Percentiles rank a stretch among this genome's conserved stretches.
Evolutionary conservation across 805 yeast species (phyloP).

Genomic region (Hanseniaspora valbyensis): DNA sequence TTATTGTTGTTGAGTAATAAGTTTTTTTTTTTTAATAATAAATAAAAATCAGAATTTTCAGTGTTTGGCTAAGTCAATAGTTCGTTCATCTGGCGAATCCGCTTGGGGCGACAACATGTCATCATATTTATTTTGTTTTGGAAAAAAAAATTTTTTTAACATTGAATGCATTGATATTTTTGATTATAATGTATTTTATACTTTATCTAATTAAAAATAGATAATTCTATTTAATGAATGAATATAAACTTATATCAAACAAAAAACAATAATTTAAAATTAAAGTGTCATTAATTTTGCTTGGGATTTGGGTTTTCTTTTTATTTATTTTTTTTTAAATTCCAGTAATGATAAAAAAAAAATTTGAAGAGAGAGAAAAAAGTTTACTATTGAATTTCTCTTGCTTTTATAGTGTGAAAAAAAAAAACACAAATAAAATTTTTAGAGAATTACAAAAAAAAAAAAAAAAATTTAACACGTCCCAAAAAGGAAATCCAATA

Average conservation of each 20-base stretch:
- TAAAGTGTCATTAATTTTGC: neutral
- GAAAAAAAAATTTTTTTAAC: too few relatives aligned
- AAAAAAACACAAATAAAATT: neutral
- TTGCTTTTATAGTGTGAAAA: neutral
- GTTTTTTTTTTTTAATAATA: neutral
- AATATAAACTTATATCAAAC: neutral
- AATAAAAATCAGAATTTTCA: constrained; percentile 30
- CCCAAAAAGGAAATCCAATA: neutral
- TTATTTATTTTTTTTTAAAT: too few relatives aligned
- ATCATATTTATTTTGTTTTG: constrained; percentile 21
- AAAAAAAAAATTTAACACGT: neutral
- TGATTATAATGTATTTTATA: constrained; percentile 1
- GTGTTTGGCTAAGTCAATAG: constrained; percentile 31
- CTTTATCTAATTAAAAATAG: neutral
- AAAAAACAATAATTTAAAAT: too few relatives aligned
- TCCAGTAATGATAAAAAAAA: too few relatives aligned
- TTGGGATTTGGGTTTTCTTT: too few relatives aligned
- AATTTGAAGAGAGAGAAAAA: too few relatives aligned
- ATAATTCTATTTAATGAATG: neutral
- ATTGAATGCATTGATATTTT: neutral
- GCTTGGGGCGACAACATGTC: constrained; percentile 36
- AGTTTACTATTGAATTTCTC: too few relatives aligned
- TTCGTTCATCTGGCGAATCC: constrained; percentile 26
- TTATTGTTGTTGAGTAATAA: constrained; percentile 15
- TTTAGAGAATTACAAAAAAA: too few relatives aligned